These are phyloP conservation scores for Haberlea rhodopensis DNA, from an alignment of 257 asterid genomes.

Conservation along the genomic window DNA sequence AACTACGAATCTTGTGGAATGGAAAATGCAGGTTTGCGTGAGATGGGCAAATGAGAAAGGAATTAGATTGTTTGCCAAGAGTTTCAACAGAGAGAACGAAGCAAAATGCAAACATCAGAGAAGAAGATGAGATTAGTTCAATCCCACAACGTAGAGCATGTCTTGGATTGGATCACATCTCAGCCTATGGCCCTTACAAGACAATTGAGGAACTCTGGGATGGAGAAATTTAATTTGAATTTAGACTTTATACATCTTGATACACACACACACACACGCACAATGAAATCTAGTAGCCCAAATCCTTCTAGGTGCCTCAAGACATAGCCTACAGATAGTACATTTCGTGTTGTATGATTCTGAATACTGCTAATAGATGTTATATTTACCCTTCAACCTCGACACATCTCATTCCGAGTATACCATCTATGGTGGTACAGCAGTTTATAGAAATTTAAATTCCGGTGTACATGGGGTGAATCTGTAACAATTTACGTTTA, in stretches of 20 bases:
- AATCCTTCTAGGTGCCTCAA: neutral
- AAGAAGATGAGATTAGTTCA: constrained; percentile 47
- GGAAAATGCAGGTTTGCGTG: constrained; percentile 52
- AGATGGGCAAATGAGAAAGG: constrained; percentile 74
- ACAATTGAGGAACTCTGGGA: constrained; percentile 64
- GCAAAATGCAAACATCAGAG: constrained; percentile 48
- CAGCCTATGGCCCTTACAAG: constrained; percentile 58
- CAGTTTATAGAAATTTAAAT: too few species aligned
- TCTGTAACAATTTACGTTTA: neutral
- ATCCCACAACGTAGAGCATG: constrained; percentile 56
- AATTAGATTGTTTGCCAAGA: constrained; percentile 54
- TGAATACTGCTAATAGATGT: neutral
- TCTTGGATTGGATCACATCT: constrained; percentile 55
- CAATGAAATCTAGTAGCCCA: neutral
- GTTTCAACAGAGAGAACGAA: constrained; percentile 67
- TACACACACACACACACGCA: neutral
- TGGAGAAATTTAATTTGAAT: constrained; percentile 30
- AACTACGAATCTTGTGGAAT: neutral
- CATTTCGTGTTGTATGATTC: neutral
- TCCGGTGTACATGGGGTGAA: neutral
- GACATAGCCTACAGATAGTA: neutral
- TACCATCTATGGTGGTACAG: neutral
- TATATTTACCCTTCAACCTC: neutral
- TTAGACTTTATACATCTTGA: neutral
- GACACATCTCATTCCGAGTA: neutral